Evolutionary conservation across 2,329 filamentous ascomycete species (phyloP), one percentile per base, ranked within the genome.

Genomic region (Elsinoe perseae): DNA sequence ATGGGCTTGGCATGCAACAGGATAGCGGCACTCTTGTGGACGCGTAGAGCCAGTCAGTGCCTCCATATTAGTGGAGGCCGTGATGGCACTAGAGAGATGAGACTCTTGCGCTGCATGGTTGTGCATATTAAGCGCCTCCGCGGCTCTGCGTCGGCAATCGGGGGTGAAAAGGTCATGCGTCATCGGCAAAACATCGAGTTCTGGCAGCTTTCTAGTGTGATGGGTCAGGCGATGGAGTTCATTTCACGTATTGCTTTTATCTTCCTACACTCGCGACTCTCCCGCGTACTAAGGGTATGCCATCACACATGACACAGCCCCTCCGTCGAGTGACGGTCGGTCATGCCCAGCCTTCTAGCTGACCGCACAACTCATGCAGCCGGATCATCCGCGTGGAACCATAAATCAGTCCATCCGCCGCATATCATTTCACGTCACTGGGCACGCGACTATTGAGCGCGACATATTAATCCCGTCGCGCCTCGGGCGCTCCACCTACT

Each of bases 321-420:
- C 48, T 36, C 48, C 18, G 32, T 8, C 30, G n/a, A 18, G 38
- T 23, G 48, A 52, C 48, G 28, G 14, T 38, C 25, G 3, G 30
- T 21, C 28, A 52, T 50, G 28, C 8, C 46, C 46, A 34, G 46
- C 46, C 28, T 18, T 50, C 46, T 20, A 50, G 46, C 46, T 50
- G 46, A 50, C 46, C 46, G 28, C 28, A 21, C 12, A 36, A 21
- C 28, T 16, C 48, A 36, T 52, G 44, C 44, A 38, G 48, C 48
- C 48, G 30, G 48, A 16, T 52, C 48, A 52, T 52, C 48, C 48
- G 48, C 48, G 18, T 36, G 28, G 48, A 52, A 38, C 20, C 48
- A 52, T 52, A 52, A 52, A 34, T 50, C 27, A 44, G 40, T 21
- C 23, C 40, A 44, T 25, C 40, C 40, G 40, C 40, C 25, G 40